Conservation (phyloP, 2,329 filamentous ascomycete species). For the Cladophialophora chaetospira region DNA sequence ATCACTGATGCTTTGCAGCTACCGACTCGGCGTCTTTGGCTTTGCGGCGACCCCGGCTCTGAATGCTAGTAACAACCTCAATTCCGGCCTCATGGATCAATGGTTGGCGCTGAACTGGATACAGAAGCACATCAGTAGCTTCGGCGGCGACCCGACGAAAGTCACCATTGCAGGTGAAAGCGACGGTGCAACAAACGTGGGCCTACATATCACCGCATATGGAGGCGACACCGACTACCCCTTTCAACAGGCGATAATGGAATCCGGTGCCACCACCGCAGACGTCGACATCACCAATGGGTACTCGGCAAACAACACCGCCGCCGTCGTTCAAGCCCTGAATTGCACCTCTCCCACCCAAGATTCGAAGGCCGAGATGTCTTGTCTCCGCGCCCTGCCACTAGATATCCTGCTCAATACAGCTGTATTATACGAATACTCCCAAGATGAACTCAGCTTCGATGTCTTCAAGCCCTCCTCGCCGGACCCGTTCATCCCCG, state of each 20-base stretch:
- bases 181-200: slow-evolving; percentile 18
- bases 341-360: slow-evolving; percentile 3
- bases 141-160: neutral
- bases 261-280: neutral
- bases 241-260: slow-evolving; percentile 48
- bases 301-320: neutral
- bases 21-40: neutral
- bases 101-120: neutral
- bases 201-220: slow-evolving; percentile 53
- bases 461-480: neutral
- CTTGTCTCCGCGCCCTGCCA: slow-evolving; percentile 1
- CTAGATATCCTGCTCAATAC: neutral
- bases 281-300: neutral
- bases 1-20: neutral
- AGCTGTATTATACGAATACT: neutral
- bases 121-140: neutral
- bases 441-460: neutral
- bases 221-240: slow-evolving; percentile 47
- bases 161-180: neutral
- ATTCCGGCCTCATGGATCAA: neutral
- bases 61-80: neutral
- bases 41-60: neutral
- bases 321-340: neutral
- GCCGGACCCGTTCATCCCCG: neutral
- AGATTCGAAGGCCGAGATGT: neutral